phyloP scores from a whole-genome alignment of 768 basidiomycete species.

The Crucibulum laeve region DNA sequence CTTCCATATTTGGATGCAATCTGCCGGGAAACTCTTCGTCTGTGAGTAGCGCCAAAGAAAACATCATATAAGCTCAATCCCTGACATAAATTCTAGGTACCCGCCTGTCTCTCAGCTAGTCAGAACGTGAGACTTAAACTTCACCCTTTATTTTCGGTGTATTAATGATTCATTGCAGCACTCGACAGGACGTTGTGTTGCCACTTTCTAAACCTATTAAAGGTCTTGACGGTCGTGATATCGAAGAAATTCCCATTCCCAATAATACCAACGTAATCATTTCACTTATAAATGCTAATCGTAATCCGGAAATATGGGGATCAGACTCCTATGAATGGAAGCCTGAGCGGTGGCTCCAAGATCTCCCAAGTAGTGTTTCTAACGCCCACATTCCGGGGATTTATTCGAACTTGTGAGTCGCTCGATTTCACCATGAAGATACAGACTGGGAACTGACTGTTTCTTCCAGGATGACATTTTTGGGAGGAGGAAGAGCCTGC shows the following conservation, averaged over 20 bases:
- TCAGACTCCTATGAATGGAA: constrained; percentile 43
- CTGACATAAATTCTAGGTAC: constrained; percentile 7
- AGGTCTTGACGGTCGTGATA: constrained; percentile 28
- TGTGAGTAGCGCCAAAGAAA: constrained; percentile 18
- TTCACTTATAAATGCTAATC: constrained; percentile 34
- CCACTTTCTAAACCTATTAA: constrained; percentile 35
- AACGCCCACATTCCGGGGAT: constrained; percentile 38
- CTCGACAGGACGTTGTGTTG: constrained; percentile 29
- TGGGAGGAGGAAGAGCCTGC: constrained; percentile 34
- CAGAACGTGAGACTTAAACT: constrained; percentile 10
- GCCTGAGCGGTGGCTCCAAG: constrained; percentile 44
- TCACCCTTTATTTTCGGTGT: not conserved
- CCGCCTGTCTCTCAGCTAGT: constrained; percentile 11
- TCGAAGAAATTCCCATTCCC: constrained; percentile 32
- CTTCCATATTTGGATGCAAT: constrained; percentile 34
- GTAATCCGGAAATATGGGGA: constrained; percentile 41
- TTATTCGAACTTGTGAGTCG: constrained; percentile 38
- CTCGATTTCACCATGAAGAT: not conserved
- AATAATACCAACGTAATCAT: constrained; percentile 33
- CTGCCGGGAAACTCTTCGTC: constrained; percentile 32
- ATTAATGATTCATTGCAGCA: constrained; percentile 15
- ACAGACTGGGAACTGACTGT: not conserved
- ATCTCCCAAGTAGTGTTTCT: constrained; percentile 28
- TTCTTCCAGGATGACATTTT: constrained; percentile 35
- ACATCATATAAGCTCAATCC: not conserved